phyloP scores from a whole-genome alignment of 2,329 filamentous ascomycete genomes.

The Pyrenophora teres region DNA sequence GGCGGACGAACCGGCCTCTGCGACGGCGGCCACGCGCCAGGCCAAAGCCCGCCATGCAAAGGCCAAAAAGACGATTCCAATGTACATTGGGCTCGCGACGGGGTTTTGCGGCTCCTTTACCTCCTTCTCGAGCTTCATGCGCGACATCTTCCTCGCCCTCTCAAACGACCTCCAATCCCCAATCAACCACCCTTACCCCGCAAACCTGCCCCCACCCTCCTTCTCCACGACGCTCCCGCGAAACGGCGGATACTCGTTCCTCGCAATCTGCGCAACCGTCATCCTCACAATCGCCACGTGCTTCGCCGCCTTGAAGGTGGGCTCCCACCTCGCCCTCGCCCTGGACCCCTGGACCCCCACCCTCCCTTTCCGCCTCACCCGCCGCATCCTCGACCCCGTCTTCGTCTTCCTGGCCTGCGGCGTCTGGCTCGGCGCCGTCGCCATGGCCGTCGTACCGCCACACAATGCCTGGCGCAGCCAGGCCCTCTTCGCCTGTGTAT shows the following conservation, averaged over 20 bases:
- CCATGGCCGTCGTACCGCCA: conserved; percentile 74
- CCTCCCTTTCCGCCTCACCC: conserved; percentile 61
- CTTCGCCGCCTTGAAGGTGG: conserved; percentile 69
- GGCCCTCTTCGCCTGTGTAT: conserved; percentile 76
- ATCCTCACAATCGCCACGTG: conserved; percentile 73
- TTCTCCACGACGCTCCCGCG: conserved; percentile 51
- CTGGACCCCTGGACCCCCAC: conserved; percentile 64
- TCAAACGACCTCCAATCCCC: conserved; percentile 71
- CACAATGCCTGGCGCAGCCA: conserved; percentile 73
- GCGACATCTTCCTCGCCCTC: conserved; percentile 78
- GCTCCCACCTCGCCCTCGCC: conserved; percentile 73
- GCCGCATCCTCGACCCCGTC: conserved; percentile 66
- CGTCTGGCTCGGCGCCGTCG: conserved; percentile 76
- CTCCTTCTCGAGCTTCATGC: conserved; percentile 83
- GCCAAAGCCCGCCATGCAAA: conserved; percentile 48
- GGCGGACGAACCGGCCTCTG: too few species aligned
- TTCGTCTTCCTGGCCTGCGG: conserved; percentile 70
- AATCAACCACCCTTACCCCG: conserved; percentile 43
- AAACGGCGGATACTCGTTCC: conserved; percentile 78
- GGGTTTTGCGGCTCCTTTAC: conserved; percentile 91
- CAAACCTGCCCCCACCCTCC: conserved; percentile 37
- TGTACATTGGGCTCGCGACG: conserved; percentile 84
- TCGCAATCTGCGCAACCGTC: conserved; percentile 78
- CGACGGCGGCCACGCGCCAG: neutral
- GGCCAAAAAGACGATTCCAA: conserved; percentile 81